These are phyloP conservation scores for Camellia granthamiana DNA, from an alignment of 148 eudicot genomes.

Conservation along the genomic window DNA sequence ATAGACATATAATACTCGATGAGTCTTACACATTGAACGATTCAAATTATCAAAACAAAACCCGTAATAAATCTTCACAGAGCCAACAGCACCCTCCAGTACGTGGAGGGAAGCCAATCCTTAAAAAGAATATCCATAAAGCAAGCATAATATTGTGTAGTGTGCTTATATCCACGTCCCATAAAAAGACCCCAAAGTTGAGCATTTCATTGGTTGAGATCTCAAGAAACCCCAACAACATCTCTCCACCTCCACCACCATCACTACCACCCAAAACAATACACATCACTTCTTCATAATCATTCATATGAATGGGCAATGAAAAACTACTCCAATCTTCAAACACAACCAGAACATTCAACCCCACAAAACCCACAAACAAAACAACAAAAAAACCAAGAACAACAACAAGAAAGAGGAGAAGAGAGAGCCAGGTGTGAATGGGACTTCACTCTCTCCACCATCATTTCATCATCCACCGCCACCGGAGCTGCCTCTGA, in stretches of 20 bases:
- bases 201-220: neutral
- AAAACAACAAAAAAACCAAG: conserved; percentile 15
- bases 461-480: conserved; percentile 28
- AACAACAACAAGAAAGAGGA: conserved; percentile 6
- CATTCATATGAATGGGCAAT: conserved; percentile 41
- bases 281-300: conserved; percentile 9
- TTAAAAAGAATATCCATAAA: too few relatives aligned
- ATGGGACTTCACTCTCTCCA: conserved; percentile 45
- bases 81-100: too few relatives aligned
- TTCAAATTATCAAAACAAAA: too few relatives aligned
- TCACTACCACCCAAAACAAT: neutral
- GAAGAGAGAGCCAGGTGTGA: conserved; percentile 27
- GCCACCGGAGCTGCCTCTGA: conserved; percentile 20
- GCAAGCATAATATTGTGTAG: too few relatives aligned
- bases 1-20: too few relatives aligned
- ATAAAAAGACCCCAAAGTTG: neutral
- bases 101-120: too few relatives aligned
- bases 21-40: too few relatives aligned
- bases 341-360: neutral
- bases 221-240: neutral
- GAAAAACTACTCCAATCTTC: conserved; percentile 27
- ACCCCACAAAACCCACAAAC: conserved; percentile 8
- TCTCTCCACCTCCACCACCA: too few relatives aligned
- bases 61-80: too few relatives aligned
- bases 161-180: neutral